Evolutionary conservation across 495 filamentous ascomycete genomes (phyloP), one percentile per base, ranked within the genome.

Genomic region (Cudoniella acicularis): DNA sequence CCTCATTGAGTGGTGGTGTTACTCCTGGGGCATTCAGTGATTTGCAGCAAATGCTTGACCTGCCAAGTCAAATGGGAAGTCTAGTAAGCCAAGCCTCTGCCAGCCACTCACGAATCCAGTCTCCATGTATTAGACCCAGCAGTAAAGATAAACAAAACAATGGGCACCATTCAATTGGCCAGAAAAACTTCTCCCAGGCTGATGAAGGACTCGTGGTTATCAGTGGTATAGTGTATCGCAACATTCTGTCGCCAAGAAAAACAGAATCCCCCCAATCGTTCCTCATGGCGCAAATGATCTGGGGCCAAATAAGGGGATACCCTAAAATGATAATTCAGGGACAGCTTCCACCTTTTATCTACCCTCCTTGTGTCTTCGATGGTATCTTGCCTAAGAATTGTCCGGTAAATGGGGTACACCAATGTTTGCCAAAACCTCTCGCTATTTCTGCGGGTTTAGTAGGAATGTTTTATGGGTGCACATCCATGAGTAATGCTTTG

Each of bases 311-410:
- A 2, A 42, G 47, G 42, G 48, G 40, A 49, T 61, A 41, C 45
- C 59, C 59, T 10, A 50, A 13, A 20, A 47, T 50, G 52, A 13
- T 61, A 1, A 36, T 57, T 23, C 53, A 22, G 17, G 59, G 59
- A 23, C 48, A 50, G n/a, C 46, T 61, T 1, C 59, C 59, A 21
- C 59, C 59, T 42, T 61, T 61, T 45, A 57, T 61, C 27, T 51
- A 51, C 27, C 59, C 59, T 1, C 36, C 52, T 16, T 61, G 54
- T 26, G 53, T 52, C 10, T 26, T 61, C 23, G 41, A 49, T 22
- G 26, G 51, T 27, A 23, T 9, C n/a, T 25, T 61, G 1, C 43
- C 20, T 27, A 17, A 51, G 27, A 40, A 57, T 16, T 61, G 54
- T 24, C 18, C 42, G 16, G 26, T 10, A 6, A 57, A 57, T 27